Percentiles rank a stretch among this genome's conserved stretches.
Evolutionary conservation across 305 asterid species (phyloP).

Genomic region (Rubia peregrina): DNA sequence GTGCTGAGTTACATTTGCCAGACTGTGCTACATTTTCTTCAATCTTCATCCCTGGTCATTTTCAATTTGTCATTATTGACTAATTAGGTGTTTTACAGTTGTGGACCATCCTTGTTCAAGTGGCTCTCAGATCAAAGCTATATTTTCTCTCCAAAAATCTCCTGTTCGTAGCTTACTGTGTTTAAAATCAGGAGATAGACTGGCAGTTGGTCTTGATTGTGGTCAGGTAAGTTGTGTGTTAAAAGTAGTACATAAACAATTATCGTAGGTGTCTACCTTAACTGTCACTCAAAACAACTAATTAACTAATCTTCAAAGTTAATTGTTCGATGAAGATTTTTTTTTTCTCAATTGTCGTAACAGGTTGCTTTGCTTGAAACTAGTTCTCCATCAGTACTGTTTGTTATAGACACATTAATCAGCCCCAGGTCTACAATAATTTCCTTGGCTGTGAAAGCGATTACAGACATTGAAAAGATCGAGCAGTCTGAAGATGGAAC

Average conservation of each 20-base stretch:
- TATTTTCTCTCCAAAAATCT: slow-evolving; percentile 53
- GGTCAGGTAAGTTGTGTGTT: slow-evolving; percentile 52
- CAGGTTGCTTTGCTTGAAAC: slow-evolving; percentile 86
- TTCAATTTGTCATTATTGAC: slow-evolving; percentile 21
- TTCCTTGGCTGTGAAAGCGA: slow-evolving; percentile 46
- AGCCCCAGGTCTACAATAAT: slow-evolving; percentile 51
- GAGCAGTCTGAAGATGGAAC: slow-evolving; percentile 38
- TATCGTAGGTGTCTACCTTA: slow-evolving; percentile 7
- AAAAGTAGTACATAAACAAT: neutral
- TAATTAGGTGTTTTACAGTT: slow-evolving; percentile 46
- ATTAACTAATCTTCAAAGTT: slow-evolving; percentile 9
- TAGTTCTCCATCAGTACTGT: slow-evolving; percentile 58
- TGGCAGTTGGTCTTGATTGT: slow-evolving; percentile 67
- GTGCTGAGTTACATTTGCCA: neutral
- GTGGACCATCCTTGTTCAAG: slow-evolving; percentile 34
- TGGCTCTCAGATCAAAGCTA: slow-evolving; percentile 39
- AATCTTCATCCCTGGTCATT: slow-evolving; percentile 8
- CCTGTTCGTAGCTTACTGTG: slow-evolving; percentile 61
- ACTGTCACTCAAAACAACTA: neutral
- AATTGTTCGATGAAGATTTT: neutral
- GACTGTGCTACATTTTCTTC: slow-evolving; percentile 2
- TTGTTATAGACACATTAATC: slow-evolving; percentile 48
- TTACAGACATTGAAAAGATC: slow-evolving; percentile 25
- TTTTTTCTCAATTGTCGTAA: slow-evolving; percentile 20
- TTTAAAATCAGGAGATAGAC: slow-evolving; percentile 52